phyloP scores from a whole-genome alignment of 2,329 filamentous ascomycete genomes.

The Aureobasidium melanogenum region DNA sequence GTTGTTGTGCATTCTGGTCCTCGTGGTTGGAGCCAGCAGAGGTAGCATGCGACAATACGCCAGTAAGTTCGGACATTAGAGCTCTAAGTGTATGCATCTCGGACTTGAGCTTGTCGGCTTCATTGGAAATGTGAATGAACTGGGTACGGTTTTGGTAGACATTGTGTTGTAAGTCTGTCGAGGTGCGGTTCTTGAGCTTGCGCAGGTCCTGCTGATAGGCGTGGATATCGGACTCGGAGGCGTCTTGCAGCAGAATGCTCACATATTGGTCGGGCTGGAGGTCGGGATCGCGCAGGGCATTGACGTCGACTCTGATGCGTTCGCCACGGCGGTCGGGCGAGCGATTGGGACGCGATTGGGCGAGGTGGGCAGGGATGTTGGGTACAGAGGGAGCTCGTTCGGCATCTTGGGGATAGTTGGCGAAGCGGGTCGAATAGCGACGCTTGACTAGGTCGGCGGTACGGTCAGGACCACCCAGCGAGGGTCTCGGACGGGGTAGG shows the following conservation, averaged over 20 bases:
- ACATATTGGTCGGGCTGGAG: conserved; percentile 74
- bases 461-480: conserved; percentile 33
- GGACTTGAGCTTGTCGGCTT: conserved; percentile 92
- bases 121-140: conserved; percentile 98
- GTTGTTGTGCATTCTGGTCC: conserved; percentile 26
- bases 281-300: conserved; percentile 69
- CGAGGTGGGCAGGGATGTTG: conserved; percentile 46
- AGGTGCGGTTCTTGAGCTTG: conserved; percentile 68
- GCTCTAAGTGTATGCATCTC: conserved; percentile 89
- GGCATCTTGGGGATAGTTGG: conserved; percentile 57
- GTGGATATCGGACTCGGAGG: conserved; percentile 77
- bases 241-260: conserved; percentile 65
- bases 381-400: conserved; percentile 52
- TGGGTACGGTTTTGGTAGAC: conserved; percentile 95
- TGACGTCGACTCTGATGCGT: conserved; percentile 63
- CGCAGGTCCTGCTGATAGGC: conserved; percentile 70
- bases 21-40: conserved; percentile 30
- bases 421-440: conserved; percentile 84
- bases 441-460: conserved; percentile 83
- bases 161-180: conserved; percentile 82
- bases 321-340: conserved; percentile 42
- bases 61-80: conserved; percentile 81
- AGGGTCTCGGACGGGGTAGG: conserved; percentile 29
- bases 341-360: conserved; percentile 36
- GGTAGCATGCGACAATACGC: conserved; percentile 38